These are phyloP conservation scores for Urostyla sp. DNA, from an alignment of 73 alveolate species.

Conservation along the genomic window DNA sequence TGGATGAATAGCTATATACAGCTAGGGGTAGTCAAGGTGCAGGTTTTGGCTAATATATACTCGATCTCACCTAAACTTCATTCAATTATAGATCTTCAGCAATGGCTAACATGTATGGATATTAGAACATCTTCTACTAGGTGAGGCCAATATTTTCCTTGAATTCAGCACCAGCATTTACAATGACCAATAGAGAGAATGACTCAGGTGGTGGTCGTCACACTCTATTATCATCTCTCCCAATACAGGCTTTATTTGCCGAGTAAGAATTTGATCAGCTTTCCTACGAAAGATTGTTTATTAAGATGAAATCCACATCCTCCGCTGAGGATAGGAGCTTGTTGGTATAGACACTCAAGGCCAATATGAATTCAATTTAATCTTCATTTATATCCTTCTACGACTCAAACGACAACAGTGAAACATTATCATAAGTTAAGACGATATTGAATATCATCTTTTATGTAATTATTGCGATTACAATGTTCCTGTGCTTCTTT, in stretches of 20 bases:
- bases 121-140: background rate
- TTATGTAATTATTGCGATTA: slow-evolving; percentile 82
- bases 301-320: slow-evolving; percentile 24
- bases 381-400: too few relatives aligned
- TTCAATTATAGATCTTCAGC: background rate
- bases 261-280: too few relatives aligned
- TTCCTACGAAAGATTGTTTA: slow-evolving; percentile 10
- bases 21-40: slow-evolving; percentile 78
- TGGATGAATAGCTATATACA: slow-evolving; percentile 76
- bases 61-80: background rate
- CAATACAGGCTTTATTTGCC: slow-evolving; percentile 20
- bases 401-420: too few relatives aligned
- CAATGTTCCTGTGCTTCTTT: slow-evolving; percentile 94
- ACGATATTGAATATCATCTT: slow-evolving; percentile 84
- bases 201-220: background rate
- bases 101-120: background rate
- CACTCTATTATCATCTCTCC: slow-evolving; percentile 2
- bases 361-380: too few relatives aligned
- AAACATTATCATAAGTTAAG: too few relatives aligned
- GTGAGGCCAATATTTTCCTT: background rate
- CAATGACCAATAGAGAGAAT: background rate
- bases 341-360: too few relatives aligned
- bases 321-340: background rate
- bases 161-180: slow-evolving; percentile 5
- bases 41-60: slow-evolving; percentile 31